phyloP scores from a whole-genome alignment of 305 asterid genomes.

The Ilex paraguariensis region DNA sequence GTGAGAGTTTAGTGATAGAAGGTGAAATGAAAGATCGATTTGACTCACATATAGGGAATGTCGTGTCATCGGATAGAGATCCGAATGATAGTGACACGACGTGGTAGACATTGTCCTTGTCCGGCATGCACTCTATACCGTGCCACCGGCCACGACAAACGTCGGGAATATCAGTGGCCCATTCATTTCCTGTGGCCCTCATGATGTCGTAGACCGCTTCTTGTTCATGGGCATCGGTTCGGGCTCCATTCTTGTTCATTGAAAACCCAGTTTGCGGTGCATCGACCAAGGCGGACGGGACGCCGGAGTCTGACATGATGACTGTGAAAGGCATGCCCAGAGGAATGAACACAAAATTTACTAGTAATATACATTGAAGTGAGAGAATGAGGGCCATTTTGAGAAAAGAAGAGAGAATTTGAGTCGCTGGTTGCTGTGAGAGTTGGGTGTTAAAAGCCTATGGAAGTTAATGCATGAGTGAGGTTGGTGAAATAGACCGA shows the following conservation, averaged over 20 bases:
- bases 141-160: slow-evolving; percentile 95
- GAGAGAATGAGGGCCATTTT: slow-evolving; percentile 18
- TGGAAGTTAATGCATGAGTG: slow-evolving; percentile 8
- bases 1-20: slow-evolving; percentile 65
- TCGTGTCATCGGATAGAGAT: slow-evolving; percentile 78
- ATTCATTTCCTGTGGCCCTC: slow-evolving; percentile 84
- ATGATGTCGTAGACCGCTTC: slow-evolving; percentile 75
- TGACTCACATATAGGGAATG: slow-evolving; percentile 76
- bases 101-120: slow-evolving; percentile 63
- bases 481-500: slow-evolving; percentile 44
- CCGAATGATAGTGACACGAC: slow-evolving; percentile 84
- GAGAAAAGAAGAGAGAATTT: neutral
- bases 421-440: neutral
- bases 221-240: slow-evolving; percentile 55
- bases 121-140: slow-evolving; percentile 93
- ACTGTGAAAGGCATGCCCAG: slow-evolving; percentile 41
- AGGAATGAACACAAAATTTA: neutral
- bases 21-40: slow-evolving; percentile 55
- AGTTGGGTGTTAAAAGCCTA: neutral
- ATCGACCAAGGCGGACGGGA: slow-evolving; percentile 44
- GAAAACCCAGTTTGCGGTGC: slow-evolving; percentile 55
- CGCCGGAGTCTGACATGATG: slow-evolving; percentile 48
- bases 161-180: slow-evolving; percentile 80
- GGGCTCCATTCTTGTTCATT: slow-evolving; percentile 29
- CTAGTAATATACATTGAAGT: slow-evolving; percentile 11